A percentile compares a stretch with the other conserved stretches of the same genome.
Conservation (phyloP, 2,329 filamentous ascomycete species). For the Rutstroemia sp. region DNA sequence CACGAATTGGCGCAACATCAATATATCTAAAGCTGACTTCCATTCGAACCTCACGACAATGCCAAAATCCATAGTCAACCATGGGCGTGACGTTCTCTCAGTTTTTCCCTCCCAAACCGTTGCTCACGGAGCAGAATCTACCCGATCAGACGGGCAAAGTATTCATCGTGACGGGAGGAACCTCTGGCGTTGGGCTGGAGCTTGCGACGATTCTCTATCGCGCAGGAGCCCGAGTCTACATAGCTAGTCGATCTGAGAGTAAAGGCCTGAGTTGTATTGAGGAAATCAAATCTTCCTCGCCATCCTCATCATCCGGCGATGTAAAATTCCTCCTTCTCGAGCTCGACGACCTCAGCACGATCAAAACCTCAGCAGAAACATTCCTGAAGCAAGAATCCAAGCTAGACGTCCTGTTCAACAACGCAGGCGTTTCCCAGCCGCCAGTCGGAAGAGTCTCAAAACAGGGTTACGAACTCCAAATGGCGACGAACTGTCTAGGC, state of each 20-base stretch:
- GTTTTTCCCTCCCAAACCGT: slow-evolving; percentile 1
- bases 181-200: slow-evolving; percentile 35
- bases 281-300: slow-evolving; percentile 4
- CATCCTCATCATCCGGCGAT: slow-evolving; percentile 13
- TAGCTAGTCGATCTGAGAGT: slow-evolving; percentile 36
- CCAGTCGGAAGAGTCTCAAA: slow-evolving; percentile 9
- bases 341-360: slow-evolving; percentile 30
- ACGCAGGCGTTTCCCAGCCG: slow-evolving; percentile 30
- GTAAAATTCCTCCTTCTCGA: slow-evolving; percentile 31
- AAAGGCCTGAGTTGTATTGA: slow-evolving; percentile 32
- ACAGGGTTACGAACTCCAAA: slow-evolving; percentile 12
- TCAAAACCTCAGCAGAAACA: slow-evolving; percentile 28
- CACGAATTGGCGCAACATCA: no score
- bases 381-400: slow-evolving; percentile 29
- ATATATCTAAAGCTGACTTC: no score
- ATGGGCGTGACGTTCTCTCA: neutral
- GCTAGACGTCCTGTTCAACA: slow-evolving; percentile 34
- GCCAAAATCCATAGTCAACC: no score
- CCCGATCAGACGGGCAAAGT: slow-evolving; percentile 31
- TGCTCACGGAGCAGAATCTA: slow-evolving; percentile 35
- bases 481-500: slow-evolving; percentile 15
- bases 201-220: slow-evolving; percentile 41
- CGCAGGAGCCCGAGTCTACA: slow-evolving; percentile 41
- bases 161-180: slow-evolving; percentile 33
- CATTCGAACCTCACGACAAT: no score